Evolutionary conservation across 164 flowering plant species (phyloP).

Genomic region (Stephania japonica): DNA sequence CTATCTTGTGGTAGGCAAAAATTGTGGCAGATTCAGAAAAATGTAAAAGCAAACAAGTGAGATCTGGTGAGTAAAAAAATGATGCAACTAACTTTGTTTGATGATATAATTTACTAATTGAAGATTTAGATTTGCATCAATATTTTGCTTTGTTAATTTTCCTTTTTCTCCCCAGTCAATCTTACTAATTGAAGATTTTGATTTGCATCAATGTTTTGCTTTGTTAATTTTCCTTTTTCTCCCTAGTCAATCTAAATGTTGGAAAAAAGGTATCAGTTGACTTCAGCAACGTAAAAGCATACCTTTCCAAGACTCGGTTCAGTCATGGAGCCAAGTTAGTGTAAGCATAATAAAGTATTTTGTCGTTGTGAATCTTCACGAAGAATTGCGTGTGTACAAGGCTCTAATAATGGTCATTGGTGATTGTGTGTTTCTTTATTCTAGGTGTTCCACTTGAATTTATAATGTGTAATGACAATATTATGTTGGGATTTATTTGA

Average conservation of each 20-base stretch:
- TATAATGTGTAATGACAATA: not conserved
- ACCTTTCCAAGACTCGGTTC: constrained; percentile 16
- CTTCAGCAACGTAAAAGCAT: constrained; percentile 41
- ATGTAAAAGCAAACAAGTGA: constrained; percentile 23
- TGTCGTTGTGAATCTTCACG: not conserved
- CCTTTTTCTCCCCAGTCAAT: too few relatives aligned
- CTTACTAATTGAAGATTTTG: not conserved
- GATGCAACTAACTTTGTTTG: not conserved
- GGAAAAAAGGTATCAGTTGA: constrained; percentile 59
- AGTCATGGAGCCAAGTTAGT: constrained; percentile 24
- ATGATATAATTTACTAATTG: not conserved
- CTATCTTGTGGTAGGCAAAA: constrained; percentile 21
- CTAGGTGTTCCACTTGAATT: not conserved
- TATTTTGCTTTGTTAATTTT: too few relatives aligned
- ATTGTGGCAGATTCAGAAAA: constrained; percentile 19
- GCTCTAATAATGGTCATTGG: not conserved
- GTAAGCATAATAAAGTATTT: constrained; percentile 28
- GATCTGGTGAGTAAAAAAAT: constrained; percentile 33
- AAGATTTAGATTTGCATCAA: too few relatives aligned
- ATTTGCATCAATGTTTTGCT: not conserved
- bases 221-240: not conserved
- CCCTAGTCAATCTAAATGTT: constrained; percentile 27
- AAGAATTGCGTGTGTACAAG: not conserved
- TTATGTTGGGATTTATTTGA: not conserved
- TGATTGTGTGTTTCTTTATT: not conserved